Conservation (phyloP, 345 rosid species). For the Clausena lansium region DNA sequence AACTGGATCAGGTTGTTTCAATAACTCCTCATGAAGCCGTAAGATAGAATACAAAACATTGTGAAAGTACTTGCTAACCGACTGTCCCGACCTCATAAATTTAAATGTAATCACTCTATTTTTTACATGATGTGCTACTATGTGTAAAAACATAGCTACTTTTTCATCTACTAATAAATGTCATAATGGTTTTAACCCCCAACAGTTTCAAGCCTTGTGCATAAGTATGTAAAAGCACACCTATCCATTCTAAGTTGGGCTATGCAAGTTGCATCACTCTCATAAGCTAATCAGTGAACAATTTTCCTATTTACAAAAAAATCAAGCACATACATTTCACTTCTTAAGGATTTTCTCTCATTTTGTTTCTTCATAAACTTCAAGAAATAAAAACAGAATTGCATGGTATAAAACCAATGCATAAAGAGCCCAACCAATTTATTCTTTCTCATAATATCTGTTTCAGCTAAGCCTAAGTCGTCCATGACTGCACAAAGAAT, state of each 20-base stretch:
- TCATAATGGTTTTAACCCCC: too few species aligned
- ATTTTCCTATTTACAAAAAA: not conserved
- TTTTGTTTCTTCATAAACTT: not conserved
- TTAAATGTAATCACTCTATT: not conserved
- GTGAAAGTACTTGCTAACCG: not conserved
- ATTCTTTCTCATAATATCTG: not conserved
- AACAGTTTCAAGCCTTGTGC: not conserved
- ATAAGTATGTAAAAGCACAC: too few species aligned
- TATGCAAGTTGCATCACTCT: not conserved
- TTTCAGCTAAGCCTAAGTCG: too few species aligned
- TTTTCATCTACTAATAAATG: not conserved
- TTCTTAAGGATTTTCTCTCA: not conserved
- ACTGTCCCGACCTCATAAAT: not conserved
- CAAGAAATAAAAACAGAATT: not conserved
- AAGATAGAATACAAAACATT: not conserved
- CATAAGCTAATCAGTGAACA: not conserved
- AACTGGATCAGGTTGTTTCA: too few species aligned
- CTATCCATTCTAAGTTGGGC: not conserved
- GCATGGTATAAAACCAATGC: not conserved
- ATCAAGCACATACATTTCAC: not conserved
- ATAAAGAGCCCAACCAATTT: not conserved
- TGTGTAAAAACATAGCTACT: not conserved
- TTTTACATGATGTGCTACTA: not conserved
- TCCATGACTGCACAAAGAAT: too few species aligned
- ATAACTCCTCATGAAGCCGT: not conserved